A percentile compares a stretch with the other conserved stretches of the same genome.
Evolutionary conservation across 2,329 filamentous ascomycete species (phyloP).

Genomic region (Westerdykella sp.): DNA sequence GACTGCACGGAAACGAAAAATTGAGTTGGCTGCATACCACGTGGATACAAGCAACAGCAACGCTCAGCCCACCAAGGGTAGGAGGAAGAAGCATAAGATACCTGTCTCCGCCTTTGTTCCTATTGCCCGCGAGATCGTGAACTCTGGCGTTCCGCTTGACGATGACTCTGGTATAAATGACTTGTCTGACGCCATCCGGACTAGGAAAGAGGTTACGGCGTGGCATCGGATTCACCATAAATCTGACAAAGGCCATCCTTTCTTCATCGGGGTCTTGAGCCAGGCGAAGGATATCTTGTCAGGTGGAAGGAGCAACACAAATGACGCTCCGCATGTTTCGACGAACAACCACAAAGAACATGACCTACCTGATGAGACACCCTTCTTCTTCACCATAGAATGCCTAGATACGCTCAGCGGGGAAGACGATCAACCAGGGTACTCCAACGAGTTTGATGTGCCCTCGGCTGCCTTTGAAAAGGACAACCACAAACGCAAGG

Average conservation of each 20-base stretch:
- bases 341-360: not conserved
- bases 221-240: constrained; percentile 5
- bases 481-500: not conserved
- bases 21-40: constrained; percentile 5
- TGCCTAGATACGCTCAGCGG: not conserved
- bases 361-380: not conserved
- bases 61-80: not conserved
- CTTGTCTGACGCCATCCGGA: constrained; percentile 14
- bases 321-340: not conserved
- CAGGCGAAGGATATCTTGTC: constrained; percentile 3
- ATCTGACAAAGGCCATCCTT: constrained; percentile 9
- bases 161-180: constrained; percentile 11
- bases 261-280: constrained; percentile 4
- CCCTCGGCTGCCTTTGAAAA: not conserved
- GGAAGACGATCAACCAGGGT: not conserved
- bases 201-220: constrained; percentile 12
- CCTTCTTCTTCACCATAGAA: no score
- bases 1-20: constrained; percentile 7
- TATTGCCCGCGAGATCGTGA: constrained; percentile 10
- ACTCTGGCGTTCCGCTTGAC: constrained; percentile 5
- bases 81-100: constrained; percentile 7
- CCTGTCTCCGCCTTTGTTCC: constrained; percentile 3
- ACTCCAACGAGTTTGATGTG: not conserved
- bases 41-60: not conserved
- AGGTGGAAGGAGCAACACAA: not conserved